A percentile compares a stretch with the other conserved stretches of the same genome.
phyloP scores from a whole-genome alignment of 2,329 filamentous ascomycete genomes.

The Aureobasidium sp. region DNA sequence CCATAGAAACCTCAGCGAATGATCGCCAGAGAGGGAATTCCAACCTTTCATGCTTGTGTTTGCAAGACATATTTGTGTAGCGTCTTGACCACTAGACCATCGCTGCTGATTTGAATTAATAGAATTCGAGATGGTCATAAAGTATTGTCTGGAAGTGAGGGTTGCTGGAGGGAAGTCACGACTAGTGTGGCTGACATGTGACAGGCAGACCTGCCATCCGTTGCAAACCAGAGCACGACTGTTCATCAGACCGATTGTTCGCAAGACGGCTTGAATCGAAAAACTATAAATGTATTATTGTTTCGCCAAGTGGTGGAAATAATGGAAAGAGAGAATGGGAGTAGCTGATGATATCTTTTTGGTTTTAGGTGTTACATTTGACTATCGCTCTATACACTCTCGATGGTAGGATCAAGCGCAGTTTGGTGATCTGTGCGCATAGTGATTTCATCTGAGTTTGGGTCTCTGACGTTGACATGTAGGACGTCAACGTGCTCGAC shows the following conservation, averaged over 20 bases:
- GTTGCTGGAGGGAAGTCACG: no score
- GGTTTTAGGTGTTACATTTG: not conserved
- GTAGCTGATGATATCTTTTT: not conserved
- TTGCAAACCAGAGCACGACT: no score
- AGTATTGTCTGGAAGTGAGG: no score
- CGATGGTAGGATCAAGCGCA: constrained; percentile 12
- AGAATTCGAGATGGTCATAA: not conserved
- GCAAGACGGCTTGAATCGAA: no score
- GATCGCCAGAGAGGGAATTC: not conserved
- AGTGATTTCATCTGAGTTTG: constrained; percentile 41
- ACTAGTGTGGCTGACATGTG: no score
- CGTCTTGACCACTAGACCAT: not conserved
- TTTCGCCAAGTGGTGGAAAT: not conserved
- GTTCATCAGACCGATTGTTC: no score
- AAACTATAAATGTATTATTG: no score
- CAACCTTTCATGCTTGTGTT: not conserved
- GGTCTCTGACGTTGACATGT: constrained; percentile 44
- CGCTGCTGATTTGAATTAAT: not conserved
- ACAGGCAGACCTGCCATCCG: no score
- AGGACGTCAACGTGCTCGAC: constrained; percentile 45
- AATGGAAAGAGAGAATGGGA: not conserved
- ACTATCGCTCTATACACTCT: not conserved
- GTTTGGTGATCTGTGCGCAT: constrained; percentile 31
- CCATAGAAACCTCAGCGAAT: not conserved
- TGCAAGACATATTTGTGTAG: not conserved